Evolutionary conservation across 176 grass and related monocot genomes (phyloP), one percentile per base, ranked within the genome.

Genomic region (Tillandsia fasciculata): DNA sequence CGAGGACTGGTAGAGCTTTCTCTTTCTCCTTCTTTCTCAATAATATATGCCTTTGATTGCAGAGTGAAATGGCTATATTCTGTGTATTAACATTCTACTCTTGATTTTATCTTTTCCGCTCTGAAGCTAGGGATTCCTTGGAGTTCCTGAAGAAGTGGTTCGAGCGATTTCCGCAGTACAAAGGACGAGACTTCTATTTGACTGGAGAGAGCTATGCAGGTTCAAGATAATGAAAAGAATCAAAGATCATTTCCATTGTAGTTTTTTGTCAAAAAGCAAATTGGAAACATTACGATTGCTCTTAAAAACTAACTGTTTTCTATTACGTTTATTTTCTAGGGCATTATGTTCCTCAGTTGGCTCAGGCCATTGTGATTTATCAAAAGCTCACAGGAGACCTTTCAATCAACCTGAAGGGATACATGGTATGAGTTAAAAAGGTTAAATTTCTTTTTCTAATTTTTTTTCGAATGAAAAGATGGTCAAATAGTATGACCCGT

Each of bases 121-220:
- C 49, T 83, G 63, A 75, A 99, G 94, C 94, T 13, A 77, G 79
- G 53, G 94, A 99, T 83, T 93, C 87, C 4, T 77, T 87, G 61
- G 66, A 26, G 2, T 99, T 99, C 53, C 81, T 99, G 82, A 84
- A 87, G 42, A 93, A 93, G 63, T 99, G 94, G 94, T 82, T 99
- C 79, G 72, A 99, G 68, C 77, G 71, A 63, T 99, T 92, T 86
- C 94, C 94, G 48, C 89, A 99, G 53, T 99, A 87, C 69, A 90
- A 93, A 58, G 84, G 76, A 54, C 82, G 78, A 8, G 89, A 93
- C 66, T 87, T 99, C 81, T 99, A 99, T 75, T 72, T 99, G 70
- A 88, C 77, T 27, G 89, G 89, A 73, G 89, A 99, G 82, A 99
- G 94, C 56, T 99, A 99, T 84, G 89, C 89, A 83, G 87, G 89